Conservation (phyloP, 2,329 filamentous ascomycete genomes). For the Ceratocystis papillata region DNA sequence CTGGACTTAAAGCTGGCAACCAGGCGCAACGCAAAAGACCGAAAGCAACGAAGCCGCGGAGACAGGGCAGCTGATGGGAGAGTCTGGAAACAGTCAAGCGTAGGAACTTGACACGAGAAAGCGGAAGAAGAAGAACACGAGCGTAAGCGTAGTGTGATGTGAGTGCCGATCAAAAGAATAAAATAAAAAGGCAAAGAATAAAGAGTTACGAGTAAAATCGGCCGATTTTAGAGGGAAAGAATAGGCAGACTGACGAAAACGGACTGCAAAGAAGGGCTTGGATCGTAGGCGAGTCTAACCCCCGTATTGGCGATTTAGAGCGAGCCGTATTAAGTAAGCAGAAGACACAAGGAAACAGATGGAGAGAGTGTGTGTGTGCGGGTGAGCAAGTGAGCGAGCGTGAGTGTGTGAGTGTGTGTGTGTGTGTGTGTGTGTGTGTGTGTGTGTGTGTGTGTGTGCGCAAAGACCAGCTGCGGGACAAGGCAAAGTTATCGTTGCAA, state of each 20-base stretch:
- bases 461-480: slow-evolving; percentile 9
- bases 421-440: neutral
- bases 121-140: slow-evolving; percentile 1
- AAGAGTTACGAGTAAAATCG: neutral
- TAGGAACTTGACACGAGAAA: slow-evolving; percentile 15
- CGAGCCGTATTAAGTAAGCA: neutral
- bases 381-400: neutral
- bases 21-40: neutral
- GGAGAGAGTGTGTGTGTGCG: neutral
- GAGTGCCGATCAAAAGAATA: neutral
- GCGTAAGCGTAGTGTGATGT: too few relatives aligned
- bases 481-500: neutral
- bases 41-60: neutral
- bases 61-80: neutral
- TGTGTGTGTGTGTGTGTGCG: neutral
- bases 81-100: slow-evolving; percentile 9
- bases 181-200: neutral
- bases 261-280: neutral
- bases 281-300: neutral
- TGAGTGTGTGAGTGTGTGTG: neutral
- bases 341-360: neutral
- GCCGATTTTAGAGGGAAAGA: neutral
- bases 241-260: neutral
- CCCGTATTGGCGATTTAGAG: neutral
- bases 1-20: neutral